A percentile compares a stretch with the other conserved stretches of the same genome.
phyloP scores from a whole-genome alignment of 495 filamentous ascomycete species.

The Xylaria castorea region DNA sequence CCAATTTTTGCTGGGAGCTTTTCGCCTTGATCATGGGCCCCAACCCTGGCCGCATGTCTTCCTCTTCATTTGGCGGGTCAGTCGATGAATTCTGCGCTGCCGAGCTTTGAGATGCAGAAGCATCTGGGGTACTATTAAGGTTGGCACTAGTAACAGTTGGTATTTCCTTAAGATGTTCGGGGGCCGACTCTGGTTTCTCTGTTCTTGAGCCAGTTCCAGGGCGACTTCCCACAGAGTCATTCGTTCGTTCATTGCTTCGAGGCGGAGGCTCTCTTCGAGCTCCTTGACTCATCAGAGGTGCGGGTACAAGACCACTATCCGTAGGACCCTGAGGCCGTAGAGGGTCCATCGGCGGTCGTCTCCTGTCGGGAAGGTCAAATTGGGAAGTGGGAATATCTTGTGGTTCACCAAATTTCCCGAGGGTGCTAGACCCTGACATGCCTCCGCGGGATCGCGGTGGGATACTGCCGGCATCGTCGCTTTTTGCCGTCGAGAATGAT shows the following conservation, averaged over 20 bases:
- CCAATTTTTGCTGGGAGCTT: conserved; percentile 73
- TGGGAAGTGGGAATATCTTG: conserved; percentile 45
- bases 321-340: conserved; percentile 45
- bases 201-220: conserved; percentile 27
- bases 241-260: conserved; percentile 53
- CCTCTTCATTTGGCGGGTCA: conserved; percentile 46
- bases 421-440: conserved; percentile 43
- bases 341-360: conserved; percentile 61
- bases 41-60: conserved; percentile 75
- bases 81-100: conserved; percentile 32
- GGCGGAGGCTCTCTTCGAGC: conserved; percentile 55
- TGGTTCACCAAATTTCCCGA: conserved; percentile 47
- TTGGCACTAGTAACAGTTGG: conserved; percentile 24
- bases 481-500: conserved; percentile 49
- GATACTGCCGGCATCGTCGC: conserved; percentile 55
- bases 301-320: conserved; percentile 57
- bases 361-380: conserved; percentile 58
- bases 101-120: conserved; percentile 34
- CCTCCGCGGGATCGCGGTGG: conserved; percentile 59
- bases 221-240: conserved; percentile 41
- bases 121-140: conserved; percentile 32
- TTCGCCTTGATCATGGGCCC: conserved; percentile 86
- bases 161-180: conserved; percentile 27
- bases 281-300: conserved; percentile 59
- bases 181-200: conserved; percentile 25